Conservation (phyloP, 2,329 filamentous ascomycete genomes). For the Cercospora nicotianae region DNA sequence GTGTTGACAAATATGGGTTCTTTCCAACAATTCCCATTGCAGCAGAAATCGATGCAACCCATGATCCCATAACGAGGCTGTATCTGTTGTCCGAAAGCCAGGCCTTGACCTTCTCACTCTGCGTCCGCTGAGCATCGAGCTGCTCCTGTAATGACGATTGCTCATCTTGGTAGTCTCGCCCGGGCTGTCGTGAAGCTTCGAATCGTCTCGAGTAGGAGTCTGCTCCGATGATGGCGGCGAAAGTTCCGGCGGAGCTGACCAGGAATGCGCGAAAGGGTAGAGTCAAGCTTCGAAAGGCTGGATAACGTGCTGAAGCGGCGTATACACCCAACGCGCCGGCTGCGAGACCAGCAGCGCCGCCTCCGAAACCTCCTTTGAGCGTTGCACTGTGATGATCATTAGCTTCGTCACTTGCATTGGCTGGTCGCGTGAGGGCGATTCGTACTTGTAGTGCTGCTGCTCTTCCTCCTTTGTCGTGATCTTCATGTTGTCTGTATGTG, state of each 20-base stretch:
- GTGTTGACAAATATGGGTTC: constrained; percentile 69
- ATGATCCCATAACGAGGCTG: constrained; percentile 77
- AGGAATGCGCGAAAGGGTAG: constrained; percentile 90
- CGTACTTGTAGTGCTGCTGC: constrained; percentile 73
- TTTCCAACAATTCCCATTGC: constrained; percentile 75
- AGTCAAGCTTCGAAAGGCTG: constrained; percentile 76
- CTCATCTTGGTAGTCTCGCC: constrained; percentile 65
- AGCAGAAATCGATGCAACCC: constrained; percentile 76
- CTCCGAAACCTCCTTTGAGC: constrained; percentile 74
- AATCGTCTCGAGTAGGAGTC: constrained; percentile 71
- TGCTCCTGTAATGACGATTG: constrained; percentile 58
- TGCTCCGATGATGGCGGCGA: constrained; percentile 78
- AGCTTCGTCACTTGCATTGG: constrained; percentile 9
- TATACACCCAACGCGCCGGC: constrained; percentile 67
- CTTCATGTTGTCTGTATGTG: constrained; percentile 68
- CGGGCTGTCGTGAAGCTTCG: constrained; percentile 69
- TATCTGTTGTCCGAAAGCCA: constrained; percentile 83
- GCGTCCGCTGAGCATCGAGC: constrained; percentile 56
- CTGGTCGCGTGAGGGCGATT: constrained; percentile 14
- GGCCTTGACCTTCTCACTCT: constrained; percentile 62
- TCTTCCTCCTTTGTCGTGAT: constrained; percentile 93
- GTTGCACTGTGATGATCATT: constrained; percentile 57
- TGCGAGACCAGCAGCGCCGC: constrained; percentile 67
- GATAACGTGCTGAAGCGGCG: constrained; percentile 69
- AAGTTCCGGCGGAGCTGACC: constrained; percentile 77